phyloP scores from a whole-genome alignment of 2,329 filamentous ascomycete genomes.

The Curvularia sp. region DNA sequence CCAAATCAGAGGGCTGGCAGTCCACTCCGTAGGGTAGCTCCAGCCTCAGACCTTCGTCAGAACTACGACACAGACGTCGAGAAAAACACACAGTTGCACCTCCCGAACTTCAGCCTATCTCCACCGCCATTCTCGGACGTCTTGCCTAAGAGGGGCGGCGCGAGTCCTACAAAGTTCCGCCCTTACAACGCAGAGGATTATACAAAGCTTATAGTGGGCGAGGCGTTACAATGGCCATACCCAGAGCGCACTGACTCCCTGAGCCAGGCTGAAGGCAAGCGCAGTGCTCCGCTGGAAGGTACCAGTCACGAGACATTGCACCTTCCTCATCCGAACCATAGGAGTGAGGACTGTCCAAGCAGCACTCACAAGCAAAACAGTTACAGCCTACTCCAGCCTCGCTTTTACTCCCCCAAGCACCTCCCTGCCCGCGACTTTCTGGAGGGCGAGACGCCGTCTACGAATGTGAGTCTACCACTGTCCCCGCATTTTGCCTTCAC shows the following conservation, averaged over 20 bases:
- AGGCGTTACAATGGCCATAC: constrained; percentile 30
- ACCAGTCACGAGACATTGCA: constrained; percentile 10
- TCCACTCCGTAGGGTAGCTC: constrained; percentile 29
- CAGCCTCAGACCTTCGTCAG: constrained; percentile 25
- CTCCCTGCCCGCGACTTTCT: constrained; percentile 27
- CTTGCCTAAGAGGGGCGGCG: constrained; percentile 18
- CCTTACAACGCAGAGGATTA: constrained; percentile 40
- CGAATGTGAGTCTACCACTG: constrained; percentile 41
- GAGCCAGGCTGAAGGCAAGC: constrained; percentile 14
- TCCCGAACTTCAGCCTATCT: constrained; percentile 28
- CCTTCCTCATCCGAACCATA: constrained; percentile 20
- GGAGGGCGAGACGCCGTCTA: constrained; percentile 36
- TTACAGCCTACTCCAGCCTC: constrained; percentile 29
- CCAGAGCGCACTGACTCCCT: constrained; percentile 15
- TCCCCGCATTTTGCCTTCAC: constrained; percentile 24
- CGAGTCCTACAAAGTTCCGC: constrained; percentile 36
- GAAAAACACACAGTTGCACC: constrained; percentile 17
- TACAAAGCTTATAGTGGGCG: constrained; percentile 34
- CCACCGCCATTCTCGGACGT: constrained; percentile 19
- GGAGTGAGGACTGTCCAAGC: constrained; percentile 26
- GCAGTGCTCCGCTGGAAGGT: constrained; percentile 19
- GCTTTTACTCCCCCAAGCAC: constrained; percentile 44
- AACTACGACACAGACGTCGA: constrained; percentile 18
- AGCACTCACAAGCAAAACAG: constrained; percentile 10
- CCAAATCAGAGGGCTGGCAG: constrained; percentile 20